Conservation (phyloP, 257 asterid species). For the Henckelia pumila region DNA sequence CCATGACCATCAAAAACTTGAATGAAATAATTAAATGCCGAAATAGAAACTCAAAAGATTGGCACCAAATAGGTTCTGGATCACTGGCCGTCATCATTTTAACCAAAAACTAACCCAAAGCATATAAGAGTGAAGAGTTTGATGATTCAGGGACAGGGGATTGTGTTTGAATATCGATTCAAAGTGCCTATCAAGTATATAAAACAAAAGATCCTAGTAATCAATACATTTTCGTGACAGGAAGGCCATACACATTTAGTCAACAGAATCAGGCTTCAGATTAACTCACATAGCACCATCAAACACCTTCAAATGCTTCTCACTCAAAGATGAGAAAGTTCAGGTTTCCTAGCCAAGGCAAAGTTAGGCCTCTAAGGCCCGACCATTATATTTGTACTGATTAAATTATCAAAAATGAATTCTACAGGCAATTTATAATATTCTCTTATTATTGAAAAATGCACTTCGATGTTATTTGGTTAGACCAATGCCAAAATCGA, state of each 20-base stretch:
- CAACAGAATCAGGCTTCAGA: not conserved
- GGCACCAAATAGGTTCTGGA: not conserved
- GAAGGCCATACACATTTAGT: not conserved
- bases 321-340: constrained; percentile 1
- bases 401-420: not conserved
- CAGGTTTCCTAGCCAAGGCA: not conserved
- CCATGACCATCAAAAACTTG: constrained; percentile 23
- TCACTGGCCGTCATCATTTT: constrained; percentile 14
- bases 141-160: constrained; percentile 4
- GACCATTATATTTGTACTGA: too few species aligned
- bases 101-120: constrained; percentile 6
- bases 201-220: constrained; percentile 6
- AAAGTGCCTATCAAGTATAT: constrained; percentile 12
- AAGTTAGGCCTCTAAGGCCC: not conserved
- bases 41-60: constrained; percentile 19
- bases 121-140: constrained; percentile 3
- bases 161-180: not conserved
- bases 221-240: not conserved
- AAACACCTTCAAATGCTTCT: not conserved
- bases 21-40: constrained; percentile 21
- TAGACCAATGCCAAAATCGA: not conserved
- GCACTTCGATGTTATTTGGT: constrained; percentile 7
- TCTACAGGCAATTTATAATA: not conserved
- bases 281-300: not conserved
- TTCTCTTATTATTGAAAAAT: not conserved